Evolutionary conservation across 805 yeast species (phyloP).

Genomic region (Millerago galiae): DNA sequence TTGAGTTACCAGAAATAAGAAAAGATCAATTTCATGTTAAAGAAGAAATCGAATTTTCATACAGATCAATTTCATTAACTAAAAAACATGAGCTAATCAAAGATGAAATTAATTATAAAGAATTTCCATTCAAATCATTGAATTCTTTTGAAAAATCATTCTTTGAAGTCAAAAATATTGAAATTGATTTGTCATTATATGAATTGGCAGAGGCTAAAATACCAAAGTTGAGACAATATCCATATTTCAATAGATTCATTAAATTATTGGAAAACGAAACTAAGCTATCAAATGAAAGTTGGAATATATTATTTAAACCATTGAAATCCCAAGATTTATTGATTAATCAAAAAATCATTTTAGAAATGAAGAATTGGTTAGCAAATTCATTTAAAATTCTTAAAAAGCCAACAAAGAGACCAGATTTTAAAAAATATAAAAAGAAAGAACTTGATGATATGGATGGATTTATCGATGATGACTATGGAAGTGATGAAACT

Average conservation of each 20-base stretch:
- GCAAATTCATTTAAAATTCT: slow-evolving; percentile 26
- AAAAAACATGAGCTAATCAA: background rate
- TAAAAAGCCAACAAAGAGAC: slow-evolving; percentile 29
- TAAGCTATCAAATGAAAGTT: slow-evolving; percentile 10
- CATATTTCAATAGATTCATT: slow-evolving; percentile 5
- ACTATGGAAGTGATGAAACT: slow-evolving; percentile 11
- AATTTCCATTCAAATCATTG: background rate
- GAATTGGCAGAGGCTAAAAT: slow-evolving; percentile 2
- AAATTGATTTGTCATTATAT: background rate
- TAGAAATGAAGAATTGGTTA: slow-evolving; percentile 26
- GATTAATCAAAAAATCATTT: slow-evolving; percentile 18
- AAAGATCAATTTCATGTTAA: slow-evolving; percentile 13
- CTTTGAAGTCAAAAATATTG: background rate
- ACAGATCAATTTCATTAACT: slow-evolving; percentile 5
- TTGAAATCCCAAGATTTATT: slow-evolving; percentile 24
- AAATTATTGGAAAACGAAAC: background rate
- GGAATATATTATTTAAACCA: slow-evolving; percentile 29
- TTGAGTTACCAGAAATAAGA: slow-evolving; percentile 10
- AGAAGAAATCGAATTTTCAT: slow-evolving; percentile 1
- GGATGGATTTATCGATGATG: slow-evolving; percentile 29
- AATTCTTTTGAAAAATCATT: background rate
- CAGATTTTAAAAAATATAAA: slow-evolving; percentile 24
- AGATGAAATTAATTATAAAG: slow-evolving; percentile 1
- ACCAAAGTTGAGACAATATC: background rate
- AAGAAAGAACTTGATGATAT: slow-evolving; percentile 17